Conservation (phyloP, 768 basidiomycete genomes). For the Solioccasus polychromus region DNA sequence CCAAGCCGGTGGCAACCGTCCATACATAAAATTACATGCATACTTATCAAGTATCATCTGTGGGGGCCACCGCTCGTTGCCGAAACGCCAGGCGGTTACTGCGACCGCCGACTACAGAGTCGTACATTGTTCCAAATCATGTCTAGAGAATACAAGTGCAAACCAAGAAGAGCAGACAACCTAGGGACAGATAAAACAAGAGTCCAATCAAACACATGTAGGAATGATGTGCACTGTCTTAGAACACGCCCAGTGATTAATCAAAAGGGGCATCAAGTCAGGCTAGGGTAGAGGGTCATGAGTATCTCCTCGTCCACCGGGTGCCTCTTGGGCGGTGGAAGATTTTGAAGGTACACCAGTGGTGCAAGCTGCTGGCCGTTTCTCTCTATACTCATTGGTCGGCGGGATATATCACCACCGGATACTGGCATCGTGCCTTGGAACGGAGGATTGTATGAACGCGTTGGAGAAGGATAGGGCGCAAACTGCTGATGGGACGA, state of each 20-base stretch:
- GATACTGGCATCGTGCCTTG: slow-evolving; percentile 3
- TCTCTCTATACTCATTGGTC: slow-evolving; percentile 10
- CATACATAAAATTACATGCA: no score
- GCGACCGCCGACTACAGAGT: slow-evolving; percentile 4
- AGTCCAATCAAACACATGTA: slow-evolving; percentile 8
- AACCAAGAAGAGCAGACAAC: slow-evolving; percentile 23
- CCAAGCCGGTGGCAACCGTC: background rate
- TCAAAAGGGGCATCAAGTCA: slow-evolving; percentile 23
- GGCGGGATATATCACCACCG: background rate
- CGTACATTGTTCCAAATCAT: slow-evolving; percentile 21
- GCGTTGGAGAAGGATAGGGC: slow-evolving; percentile 32
- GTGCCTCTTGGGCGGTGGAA: slow-evolving; percentile 61
- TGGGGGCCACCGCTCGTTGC: background rate
- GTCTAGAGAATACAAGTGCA: slow-evolving; percentile 24
- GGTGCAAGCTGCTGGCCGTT: slow-evolving; percentile 49
- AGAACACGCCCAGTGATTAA: slow-evolving; percentile 6
- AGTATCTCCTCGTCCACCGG: slow-evolving; percentile 69
- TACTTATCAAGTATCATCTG: no score
- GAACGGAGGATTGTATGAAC: slow-evolving; percentile 8
- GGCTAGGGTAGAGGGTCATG: slow-evolving; percentile 49
- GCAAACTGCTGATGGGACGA: slow-evolving; percentile 25
- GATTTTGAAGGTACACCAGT: slow-evolving; percentile 57
- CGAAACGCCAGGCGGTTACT: no score
- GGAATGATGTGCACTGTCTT: slow-evolving; percentile 1
- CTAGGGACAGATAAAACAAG: background rate